Conservation (phyloP, 805 yeast species). For the Candida ascalaphidarum region DNA sequence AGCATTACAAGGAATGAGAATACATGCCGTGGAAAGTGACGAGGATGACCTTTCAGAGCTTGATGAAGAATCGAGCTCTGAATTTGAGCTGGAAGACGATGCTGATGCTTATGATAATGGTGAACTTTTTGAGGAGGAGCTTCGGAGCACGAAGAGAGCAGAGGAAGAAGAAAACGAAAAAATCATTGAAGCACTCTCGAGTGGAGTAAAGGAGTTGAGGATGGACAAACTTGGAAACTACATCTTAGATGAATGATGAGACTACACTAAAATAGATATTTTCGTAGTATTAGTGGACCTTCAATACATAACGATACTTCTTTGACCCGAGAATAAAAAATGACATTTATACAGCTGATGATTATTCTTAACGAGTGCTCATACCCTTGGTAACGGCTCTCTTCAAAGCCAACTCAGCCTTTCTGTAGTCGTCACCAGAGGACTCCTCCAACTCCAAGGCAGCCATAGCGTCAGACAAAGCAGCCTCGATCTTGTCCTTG, state of each 20-base stretch:
- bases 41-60: slow-evolving; percentile 10
- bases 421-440: slow-evolving; percentile 94
- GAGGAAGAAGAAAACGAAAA: slow-evolving; percentile 35
- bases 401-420: slow-evolving; percentile 98
- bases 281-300: too few species aligned
- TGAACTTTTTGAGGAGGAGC: slow-evolving; percentile 23
- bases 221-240: slow-evolving; percentile 82
- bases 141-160: too few species aligned
- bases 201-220: slow-evolving; percentile 57
- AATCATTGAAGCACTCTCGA: slow-evolving; percentile 62
- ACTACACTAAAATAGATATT: not conserved
- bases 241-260: slow-evolving; percentile 41
- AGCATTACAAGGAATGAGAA: slow-evolving; percentile 65
- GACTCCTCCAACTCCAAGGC: slow-evolving; percentile 96
- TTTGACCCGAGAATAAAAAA: too few species aligned
- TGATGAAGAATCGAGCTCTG: slow-evolving; percentile 11
- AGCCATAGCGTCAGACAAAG: slow-evolving; percentile 96
- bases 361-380: slow-evolving; percentile 77
- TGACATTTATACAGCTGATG: too few species aligned
- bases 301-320: too few species aligned
- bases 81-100: slow-evolving; percentile 16
- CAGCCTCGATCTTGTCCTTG: slow-evolving; percentile 95
- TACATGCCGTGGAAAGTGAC: slow-evolving; percentile 18
- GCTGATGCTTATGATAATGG: slow-evolving; percentile 24
- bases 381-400: slow-evolving; percentile 99